These are phyloP conservation scores for Fraxinus excelsior DNA, from an alignment of 257 asterid species.

Conservation along the genomic window DNA sequence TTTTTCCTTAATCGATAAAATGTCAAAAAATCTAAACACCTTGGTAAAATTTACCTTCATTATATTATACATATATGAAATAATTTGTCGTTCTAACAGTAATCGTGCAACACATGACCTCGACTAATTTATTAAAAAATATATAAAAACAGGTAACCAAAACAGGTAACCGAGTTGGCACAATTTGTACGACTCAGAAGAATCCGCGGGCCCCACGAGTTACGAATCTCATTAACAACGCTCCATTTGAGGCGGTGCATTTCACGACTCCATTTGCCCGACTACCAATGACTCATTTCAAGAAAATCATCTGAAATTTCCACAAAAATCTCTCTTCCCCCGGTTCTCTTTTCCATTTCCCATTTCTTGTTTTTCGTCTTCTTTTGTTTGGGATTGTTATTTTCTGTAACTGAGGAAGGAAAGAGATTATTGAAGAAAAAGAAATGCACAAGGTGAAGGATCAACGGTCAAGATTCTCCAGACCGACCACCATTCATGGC, in stretches of 20 bases:
- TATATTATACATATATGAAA: too few relatives aligned
- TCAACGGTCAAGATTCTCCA: conserved; percentile 45
- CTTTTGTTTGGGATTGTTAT: background rate
- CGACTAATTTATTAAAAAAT: too few relatives aligned
- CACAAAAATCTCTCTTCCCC: too few relatives aligned
- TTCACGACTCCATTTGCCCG: background rate
- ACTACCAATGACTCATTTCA: background rate
- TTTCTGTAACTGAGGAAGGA: background rate
- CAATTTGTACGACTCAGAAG: background rate
- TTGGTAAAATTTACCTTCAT: too few relatives aligned
- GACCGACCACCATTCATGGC: conserved; percentile 81
- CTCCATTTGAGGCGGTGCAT: background rate
- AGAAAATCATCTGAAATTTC: too few relatives aligned
- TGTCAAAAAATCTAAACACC: too few relatives aligned
- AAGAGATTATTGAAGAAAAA: background rate
- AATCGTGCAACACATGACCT: too few relatives aligned
- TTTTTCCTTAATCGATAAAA: too few relatives aligned
- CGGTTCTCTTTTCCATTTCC: background rate
- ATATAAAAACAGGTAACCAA: too few relatives aligned
- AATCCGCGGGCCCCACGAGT: background rate
- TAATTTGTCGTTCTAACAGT: too few relatives aligned
- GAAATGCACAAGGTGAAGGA: conserved; percentile 44
- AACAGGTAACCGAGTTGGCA: too few relatives aligned
- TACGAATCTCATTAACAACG: background rate
- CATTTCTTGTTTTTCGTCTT: background rate